These are phyloP conservation scores for Moesziomyces antarcticus DNA, from an alignment of 1,284 basidiomycete species.

Conservation along the genomic window DNA sequence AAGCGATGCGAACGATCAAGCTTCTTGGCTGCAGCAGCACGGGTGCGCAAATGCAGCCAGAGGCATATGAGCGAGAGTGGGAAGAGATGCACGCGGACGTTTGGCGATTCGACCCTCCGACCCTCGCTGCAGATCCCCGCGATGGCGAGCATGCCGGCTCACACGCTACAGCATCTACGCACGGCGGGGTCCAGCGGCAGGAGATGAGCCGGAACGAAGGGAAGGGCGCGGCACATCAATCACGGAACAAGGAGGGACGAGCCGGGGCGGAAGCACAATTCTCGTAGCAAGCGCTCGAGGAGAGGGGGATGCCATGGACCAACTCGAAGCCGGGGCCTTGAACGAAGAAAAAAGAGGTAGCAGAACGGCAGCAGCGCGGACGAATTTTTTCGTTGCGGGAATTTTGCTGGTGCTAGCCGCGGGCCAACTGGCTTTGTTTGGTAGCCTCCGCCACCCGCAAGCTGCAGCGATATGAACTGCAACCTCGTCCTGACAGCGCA, in stretches of 20 bases:
- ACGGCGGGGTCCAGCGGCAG: neutral
- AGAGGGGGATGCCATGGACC: slow-evolving; percentile 11
- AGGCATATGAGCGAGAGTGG: no score
- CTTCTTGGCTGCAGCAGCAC: neutral
- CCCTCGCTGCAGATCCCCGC: neutral
- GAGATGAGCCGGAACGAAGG: neutral
- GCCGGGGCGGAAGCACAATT: no score
- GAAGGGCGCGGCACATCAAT: no score
- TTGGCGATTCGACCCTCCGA: neutral
- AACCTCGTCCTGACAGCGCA: slow-evolving; percentile 9
- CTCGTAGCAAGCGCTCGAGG: no score
- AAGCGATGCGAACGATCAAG: neutral
- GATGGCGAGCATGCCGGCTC: no score
- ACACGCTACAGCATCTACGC: neutral
- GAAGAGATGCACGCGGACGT: neutral
- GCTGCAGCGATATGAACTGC: slow-evolving; percentile 22
- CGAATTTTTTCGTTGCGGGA: slow-evolving; percentile 12
- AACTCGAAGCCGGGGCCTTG: slow-evolving; percentile 3
- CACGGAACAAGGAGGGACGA: no score
- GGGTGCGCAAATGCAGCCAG: no score
- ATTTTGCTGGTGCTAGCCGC: slow-evolving; percentile 18
- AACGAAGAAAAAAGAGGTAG: neutral
- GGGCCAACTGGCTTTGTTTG: slow-evolving; percentile 11
- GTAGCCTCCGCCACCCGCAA: slow-evolving; percentile 10
- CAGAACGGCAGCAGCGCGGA: neutral